Evolutionary conservation across 306 rosid genomes (phyloP), one percentile per base, ranked within the genome.

Genomic region (Dalbergia cochinchinensis): DNA sequence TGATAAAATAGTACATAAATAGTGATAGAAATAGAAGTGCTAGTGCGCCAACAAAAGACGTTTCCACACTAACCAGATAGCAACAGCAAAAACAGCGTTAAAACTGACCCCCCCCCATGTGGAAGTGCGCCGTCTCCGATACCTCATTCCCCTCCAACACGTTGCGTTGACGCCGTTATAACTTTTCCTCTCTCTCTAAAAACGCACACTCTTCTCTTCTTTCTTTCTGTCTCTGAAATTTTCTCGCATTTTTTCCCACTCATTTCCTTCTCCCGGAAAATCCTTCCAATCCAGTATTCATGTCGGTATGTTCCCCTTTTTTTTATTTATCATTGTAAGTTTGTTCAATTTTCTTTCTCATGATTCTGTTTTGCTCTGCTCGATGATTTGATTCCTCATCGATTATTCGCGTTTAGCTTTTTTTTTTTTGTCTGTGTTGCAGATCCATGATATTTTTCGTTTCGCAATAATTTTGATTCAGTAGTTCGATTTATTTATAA

Each of bases 281-380:
- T 34, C 35, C 14, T 48, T 72, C 63, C 63, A 74, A 74, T 72
- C 79, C 64, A 48, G 76, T 45, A 85, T 86, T 87, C 92, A 92
- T 92, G 95, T 87, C 97, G 95, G 95, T 90, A 89, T 54, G 92
- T 82, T 4, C 7, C 57, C 12, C 48, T 16, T 59, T 34, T 77
- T 19, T n/a, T 20, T 16, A 4, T 7, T 31, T 71, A 1, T 65
- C 12, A 41, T 77, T 6, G 33, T 18, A n/a, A 11, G 37, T 65
- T 54, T 18, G 5, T 31, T 4, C 71, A 31, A 26, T 79, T 54
- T 48, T 8, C 18, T 33, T 51, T 67, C 6, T 50, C 34, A 69
- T 78, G 79, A 58, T 70, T 77, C 11, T 54, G 74, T 22, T 9
- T 20, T 77, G 54, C 75, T 77, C 14, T 78, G 42, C 66, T 11